Conservation (phyloP, 768 basidiomycete species). For the Russula sp. region DNA sequence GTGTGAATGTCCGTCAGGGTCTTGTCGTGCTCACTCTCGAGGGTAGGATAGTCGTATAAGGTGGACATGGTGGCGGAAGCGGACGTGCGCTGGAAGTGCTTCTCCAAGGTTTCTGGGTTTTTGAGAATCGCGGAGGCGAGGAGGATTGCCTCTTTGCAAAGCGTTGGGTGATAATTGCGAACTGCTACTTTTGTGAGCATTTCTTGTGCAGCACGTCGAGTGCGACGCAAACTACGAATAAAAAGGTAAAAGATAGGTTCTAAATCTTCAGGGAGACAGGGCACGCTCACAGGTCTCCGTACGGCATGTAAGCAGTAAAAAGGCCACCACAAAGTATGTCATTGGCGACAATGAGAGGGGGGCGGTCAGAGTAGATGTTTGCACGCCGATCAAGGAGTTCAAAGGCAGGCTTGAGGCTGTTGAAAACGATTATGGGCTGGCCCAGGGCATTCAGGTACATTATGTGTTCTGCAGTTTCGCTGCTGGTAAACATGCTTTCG, state of each 20-base stretch:
- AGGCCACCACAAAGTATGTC: constrained; percentile 30
- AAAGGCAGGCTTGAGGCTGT: constrained; percentile 26
- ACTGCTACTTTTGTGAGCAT: constrained; percentile 1
- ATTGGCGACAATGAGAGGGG: constrained; percentile 25
- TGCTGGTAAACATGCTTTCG: background rate
- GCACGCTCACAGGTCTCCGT: constrained; percentile 22
- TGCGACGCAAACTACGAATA: constrained; percentile 6
- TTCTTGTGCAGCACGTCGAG: constrained; percentile 11
- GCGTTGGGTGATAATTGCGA: background rate
- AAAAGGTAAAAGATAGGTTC: background rate
- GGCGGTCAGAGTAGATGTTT: constrained; percentile 26
- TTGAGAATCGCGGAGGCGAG: background rate
- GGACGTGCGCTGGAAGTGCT: constrained; percentile 2
- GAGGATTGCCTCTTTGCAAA: constrained; percentile 2
- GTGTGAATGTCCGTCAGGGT: background rate
- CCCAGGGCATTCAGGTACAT: constrained; percentile 10
- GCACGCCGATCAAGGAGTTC: constrained; percentile 35
- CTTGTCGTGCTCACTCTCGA: background rate
- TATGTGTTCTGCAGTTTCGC: background rate
- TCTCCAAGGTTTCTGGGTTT: background rate
- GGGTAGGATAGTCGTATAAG: constrained; percentile 2
- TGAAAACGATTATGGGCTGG: constrained; percentile 26
- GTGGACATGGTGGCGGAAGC: constrained; percentile 1
- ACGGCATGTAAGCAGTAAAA: constrained; percentile 23
- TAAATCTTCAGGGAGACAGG: background rate